Base-by-base conservation (phyloP, 2,329 filamentous ascomycete species). In the Chaetomiaceae sp. region DNA sequence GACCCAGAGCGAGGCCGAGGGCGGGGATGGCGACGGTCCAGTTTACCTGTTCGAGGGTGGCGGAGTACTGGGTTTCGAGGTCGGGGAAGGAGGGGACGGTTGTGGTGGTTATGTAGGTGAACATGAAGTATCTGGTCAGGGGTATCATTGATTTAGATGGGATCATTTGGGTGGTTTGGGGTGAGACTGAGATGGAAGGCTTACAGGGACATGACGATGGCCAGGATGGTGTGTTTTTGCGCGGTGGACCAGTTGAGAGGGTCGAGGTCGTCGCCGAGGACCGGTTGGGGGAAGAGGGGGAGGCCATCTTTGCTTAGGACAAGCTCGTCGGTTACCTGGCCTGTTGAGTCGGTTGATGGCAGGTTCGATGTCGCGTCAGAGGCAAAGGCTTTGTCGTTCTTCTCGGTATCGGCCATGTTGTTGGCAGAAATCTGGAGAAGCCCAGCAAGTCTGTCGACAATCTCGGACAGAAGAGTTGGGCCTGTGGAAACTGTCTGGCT, bases 31-130 rank as follows among this genome's bases (percentile, higher is more conserved):
- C 78, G 47, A 82, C 74, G 0, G 77, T 80, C 77, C 77, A 80
- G 64, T 79, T 80, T 20, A 77, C 71, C 54, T 79, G 71, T 1
- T 72, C 70, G 53, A 75, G 73, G 27, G 62, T 69, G 56, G 76
- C 71, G 40, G 61, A 51, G 61, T 75, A 80, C 49, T 75, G 68
- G 2, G 70, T 65, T 60, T 81, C 73, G 20, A 81, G 70, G 20
- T 72, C 66, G 1, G 71, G 64, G 56, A 80, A 82, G 0, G 78
- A 79, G 2, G 79, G 77, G 1, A 82, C 75, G 0, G 78, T 79
- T 0, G 75, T 79, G 1, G 78, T 82, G 0, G 79, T 81, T 55
- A 81, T 71, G 65, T 81, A 82, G 15, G 79, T 81, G 67, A 82
- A 80, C 57, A 82, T 67, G 61, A 81, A 82, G 49, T 69, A 80